A percentile compares a stretch with the other conserved stretches of the same genome.
phyloP scores from a whole-genome alignment of 2,329 filamentous ascomycete genomes.

The Fusarium sp. region DNA sequence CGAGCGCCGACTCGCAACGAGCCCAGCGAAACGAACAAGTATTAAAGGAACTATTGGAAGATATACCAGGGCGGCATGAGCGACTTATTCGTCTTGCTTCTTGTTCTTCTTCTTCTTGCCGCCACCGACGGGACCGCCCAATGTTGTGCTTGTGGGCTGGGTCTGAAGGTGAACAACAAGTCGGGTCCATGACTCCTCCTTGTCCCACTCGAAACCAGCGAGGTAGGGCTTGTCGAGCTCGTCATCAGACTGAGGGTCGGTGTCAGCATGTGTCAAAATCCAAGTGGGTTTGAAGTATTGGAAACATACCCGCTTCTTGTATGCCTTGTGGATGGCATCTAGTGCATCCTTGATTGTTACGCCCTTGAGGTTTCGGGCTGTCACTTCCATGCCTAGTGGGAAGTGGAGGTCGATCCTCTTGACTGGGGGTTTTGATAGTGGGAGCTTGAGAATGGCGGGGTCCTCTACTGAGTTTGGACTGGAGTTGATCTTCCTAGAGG shows the following conservation, averaged over 20 bases:
- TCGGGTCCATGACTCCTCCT: slow-evolving; percentile 88
- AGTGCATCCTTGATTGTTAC: slow-evolving; percentile 97
- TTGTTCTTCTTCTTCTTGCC: slow-evolving; percentile 80
- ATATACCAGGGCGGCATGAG: slow-evolving; percentile 49
- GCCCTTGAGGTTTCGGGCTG: slow-evolving; percentile 89
- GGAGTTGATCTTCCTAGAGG: slow-evolving; percentile 88
- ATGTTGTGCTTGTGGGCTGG: slow-evolving; percentile 63
- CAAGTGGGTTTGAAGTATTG: neutral
- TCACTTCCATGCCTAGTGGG: slow-evolving; percentile 86
- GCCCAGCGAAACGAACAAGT: slow-evolving; percentile 54
- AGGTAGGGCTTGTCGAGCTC: slow-evolving; percentile 90
- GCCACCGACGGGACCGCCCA: slow-evolving; percentile 58
- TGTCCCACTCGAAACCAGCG: slow-evolving; percentile 96
- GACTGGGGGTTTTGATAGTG: slow-evolving; percentile 81
- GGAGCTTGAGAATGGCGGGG: slow-evolving; percentile 82
- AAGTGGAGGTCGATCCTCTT: slow-evolving; percentile 96
- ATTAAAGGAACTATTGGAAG: slow-evolving; percentile 55
- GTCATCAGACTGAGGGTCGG: slow-evolving; percentile 77
- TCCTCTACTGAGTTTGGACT: slow-evolving; percentile 83
- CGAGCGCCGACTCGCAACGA: slow-evolving; percentile 55
- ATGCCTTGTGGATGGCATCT: slow-evolving; percentile 95
- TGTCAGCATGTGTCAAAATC: slow-evolving; percentile 5
- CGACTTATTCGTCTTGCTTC: slow-evolving; percentile 61
- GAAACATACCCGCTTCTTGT: slow-evolving; percentile 88
- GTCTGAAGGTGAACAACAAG: slow-evolving; percentile 88